Conservation (phyloP, 768 basidiomycete genomes). For the Lentinula sp. region DNA sequence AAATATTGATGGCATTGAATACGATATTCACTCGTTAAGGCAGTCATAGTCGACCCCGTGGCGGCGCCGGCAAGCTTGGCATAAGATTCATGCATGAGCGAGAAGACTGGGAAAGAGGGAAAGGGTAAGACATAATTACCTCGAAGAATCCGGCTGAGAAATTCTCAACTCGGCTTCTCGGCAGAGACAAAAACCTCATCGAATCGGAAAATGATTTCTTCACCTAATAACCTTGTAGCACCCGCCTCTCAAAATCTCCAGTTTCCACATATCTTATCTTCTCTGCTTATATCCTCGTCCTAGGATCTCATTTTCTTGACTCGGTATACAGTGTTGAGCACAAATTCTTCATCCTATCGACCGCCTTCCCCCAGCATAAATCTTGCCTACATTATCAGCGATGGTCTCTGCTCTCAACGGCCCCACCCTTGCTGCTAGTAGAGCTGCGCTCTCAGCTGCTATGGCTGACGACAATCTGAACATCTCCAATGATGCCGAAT, state of each 20-base stretch:
- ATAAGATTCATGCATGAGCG: slow-evolving; percentile 56
- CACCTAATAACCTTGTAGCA: neutral
- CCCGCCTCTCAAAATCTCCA: neutral
- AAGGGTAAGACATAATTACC: slow-evolving; percentile 21
- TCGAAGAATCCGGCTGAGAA: slow-evolving; percentile 19
- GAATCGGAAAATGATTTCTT: neutral
- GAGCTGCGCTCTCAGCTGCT: slow-evolving; percentile 72
- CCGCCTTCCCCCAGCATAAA: neutral
- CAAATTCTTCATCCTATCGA: neutral
- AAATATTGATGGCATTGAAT: neutral
- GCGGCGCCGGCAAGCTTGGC: slow-evolving; percentile 81
- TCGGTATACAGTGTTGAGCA: neutral
- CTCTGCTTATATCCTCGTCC: neutral
- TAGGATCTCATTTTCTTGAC: neutral
- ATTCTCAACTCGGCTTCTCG: neutral
- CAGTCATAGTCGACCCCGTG: slow-evolving; percentile 74
- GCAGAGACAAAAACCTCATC: neutral
- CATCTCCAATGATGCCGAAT: slow-evolving; percentile 24
- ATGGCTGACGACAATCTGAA: slow-evolving; percentile 45
- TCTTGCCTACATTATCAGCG: slow-evolving; percentile 10
- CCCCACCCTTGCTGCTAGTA: slow-evolving; percentile 70
- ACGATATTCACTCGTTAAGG: slow-evolving; percentile 62
- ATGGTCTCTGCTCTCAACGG: slow-evolving; percentile 52
- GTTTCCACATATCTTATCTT: neutral
- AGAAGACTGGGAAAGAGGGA: slow-evolving; percentile 8